phyloP scores from a whole-genome alignment of 164 flowering plant genomes.

The Magnolia changhungtana region DNA sequence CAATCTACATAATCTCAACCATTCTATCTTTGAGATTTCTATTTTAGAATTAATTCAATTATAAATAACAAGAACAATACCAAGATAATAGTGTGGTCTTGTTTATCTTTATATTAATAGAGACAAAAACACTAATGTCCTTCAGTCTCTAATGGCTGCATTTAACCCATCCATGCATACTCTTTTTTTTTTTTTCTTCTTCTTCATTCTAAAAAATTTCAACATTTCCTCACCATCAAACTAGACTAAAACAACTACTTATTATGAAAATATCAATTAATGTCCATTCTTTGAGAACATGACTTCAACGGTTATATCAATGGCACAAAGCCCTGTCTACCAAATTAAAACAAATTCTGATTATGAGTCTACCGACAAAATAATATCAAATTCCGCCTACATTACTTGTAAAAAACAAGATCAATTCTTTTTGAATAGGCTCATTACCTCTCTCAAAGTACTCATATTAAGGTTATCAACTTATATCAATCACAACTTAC shows the following conservation, averaged over 20 bases:
- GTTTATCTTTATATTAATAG: no score
- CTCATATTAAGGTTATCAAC: background rate
- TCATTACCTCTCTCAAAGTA: background rate
- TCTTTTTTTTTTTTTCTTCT: background rate
- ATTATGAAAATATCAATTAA: background rate
- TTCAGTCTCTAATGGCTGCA: background rate
- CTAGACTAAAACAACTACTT: background rate
- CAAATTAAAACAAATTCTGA: background rate
- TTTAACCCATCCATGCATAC: background rate
- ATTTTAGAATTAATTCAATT: no score
- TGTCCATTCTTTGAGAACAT: background rate
- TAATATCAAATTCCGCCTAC: background rate
- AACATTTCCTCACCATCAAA: background rate
- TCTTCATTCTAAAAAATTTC: background rate
- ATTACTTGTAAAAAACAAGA: background rate
- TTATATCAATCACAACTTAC: background rate
- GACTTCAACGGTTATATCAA: background rate
- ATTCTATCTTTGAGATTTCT: no score
- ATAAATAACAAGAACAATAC: no score
- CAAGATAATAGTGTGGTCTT: no score
- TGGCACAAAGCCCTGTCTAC: background rate
- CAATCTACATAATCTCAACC: no score
- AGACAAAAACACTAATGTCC: background rate
- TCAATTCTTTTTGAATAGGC: background rate
- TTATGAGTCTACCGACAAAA: background rate